Percentiles rank a stretch among this genome's conserved stretches.
Conservation (phyloP, 371 early-diverging fungal genomes). For the Nematocida sp. region DNA sequence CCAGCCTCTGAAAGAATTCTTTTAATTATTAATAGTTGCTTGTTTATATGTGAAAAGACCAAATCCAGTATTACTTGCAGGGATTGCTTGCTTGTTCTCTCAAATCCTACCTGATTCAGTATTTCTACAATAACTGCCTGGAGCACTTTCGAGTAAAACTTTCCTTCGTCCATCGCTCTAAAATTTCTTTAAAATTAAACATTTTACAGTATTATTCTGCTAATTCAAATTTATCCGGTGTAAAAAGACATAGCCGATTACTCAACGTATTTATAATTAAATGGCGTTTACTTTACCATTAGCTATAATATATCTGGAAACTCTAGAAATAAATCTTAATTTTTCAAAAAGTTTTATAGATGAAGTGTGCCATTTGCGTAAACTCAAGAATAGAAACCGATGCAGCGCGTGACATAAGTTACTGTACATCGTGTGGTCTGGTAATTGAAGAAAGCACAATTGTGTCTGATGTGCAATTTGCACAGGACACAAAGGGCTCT, state of each 20-base stretch:
- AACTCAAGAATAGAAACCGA: constrained; percentile 63
- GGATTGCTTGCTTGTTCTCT: constrained; percentile 46
- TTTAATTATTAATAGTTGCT: constrained; percentile 8
- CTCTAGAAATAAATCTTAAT: neutral
- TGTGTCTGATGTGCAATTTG: constrained; percentile 85
- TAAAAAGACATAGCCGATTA: too few relatives aligned
- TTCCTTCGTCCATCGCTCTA: constrained; percentile 44
- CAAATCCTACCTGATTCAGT: constrained; percentile 53
- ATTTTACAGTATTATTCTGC: neutral
- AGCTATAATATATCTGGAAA: neutral
- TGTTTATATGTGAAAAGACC: neutral
- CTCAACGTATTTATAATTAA: too few relatives aligned
- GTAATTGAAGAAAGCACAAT: constrained; percentile 92
- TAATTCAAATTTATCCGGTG: too few relatives aligned
- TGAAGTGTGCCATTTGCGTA: constrained; percentile 66
- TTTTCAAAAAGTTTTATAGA: constrained; percentile 45
- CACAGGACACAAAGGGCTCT: constrained; percentile 72
- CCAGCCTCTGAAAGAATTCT: neutral
- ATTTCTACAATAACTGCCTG: constrained; percentile 48
- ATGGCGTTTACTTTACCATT: neutral
- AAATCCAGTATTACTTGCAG: constrained; percentile 28
- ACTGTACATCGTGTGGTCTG: constrained; percentile 70
- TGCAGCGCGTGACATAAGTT: constrained; percentile 63
- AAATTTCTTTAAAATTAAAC: constrained; percentile 15
- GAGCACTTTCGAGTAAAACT: constrained; percentile 21